Evolutionary conservation across 331 rosid species (phyloP).

Genomic region (Malus hybrid): DNA sequence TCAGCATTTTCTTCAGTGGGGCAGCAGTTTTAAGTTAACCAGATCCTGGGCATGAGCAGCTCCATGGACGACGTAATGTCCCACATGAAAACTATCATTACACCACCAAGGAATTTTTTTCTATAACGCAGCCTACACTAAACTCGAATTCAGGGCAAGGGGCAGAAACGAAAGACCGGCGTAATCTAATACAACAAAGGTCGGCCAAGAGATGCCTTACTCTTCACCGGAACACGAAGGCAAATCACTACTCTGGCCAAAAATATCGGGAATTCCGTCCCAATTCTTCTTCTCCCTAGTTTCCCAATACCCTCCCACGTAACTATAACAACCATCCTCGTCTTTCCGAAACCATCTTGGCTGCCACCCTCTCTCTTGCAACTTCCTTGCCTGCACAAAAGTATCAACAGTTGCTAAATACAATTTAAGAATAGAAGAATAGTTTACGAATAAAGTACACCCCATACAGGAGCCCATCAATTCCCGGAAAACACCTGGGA

Average conservation of each 20-base stretch:
- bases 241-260: slow-evolving; percentile 61
- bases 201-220: slow-evolving; percentile 13
- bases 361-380: slow-evolving; percentile 98
- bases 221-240: slow-evolving; percentile 64
- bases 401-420: slow-evolving; percentile 4
- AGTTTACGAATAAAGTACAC: neutral
- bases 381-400: slow-evolving; percentile 72
- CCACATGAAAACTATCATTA: neutral
- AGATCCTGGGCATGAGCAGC: too few species aligned
- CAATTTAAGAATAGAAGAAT: neutral
- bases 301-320: slow-evolving; percentile 92
- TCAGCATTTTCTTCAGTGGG: too few species aligned
- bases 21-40: too few species aligned
- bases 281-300: slow-evolving; percentile 63
- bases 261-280: slow-evolving; percentile 77
- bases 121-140: slow-evolving; percentile 31
- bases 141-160: slow-evolving; percentile 14
- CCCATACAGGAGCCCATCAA: too few species aligned
- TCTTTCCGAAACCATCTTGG: slow-evolving; percentile 91
- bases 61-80: neutral
- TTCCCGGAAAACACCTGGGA: too few species aligned
- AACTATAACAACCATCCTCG: slow-evolving; percentile 82
- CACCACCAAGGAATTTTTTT: neutral
- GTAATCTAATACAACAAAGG: slow-evolving; percentile 1
- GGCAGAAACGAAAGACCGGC: slow-evolving; percentile 8